Evolutionary conservation across 768 basidiomycete species (phyloP).

Genomic region (Cyclocybe cylindracea): DNA sequence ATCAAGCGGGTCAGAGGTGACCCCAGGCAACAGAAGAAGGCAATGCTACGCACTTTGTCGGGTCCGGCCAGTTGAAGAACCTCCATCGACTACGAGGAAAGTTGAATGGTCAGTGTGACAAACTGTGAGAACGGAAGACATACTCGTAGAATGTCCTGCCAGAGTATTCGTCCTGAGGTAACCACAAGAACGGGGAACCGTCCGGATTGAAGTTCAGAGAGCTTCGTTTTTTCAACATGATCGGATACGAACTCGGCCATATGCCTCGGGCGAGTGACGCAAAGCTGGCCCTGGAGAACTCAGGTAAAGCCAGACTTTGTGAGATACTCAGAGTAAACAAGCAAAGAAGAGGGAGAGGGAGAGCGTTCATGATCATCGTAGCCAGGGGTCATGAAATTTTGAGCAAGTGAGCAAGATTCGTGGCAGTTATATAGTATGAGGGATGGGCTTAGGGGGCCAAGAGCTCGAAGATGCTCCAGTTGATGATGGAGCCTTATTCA

Average conservation of each 20-base stretch:
- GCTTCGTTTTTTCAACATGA: slow-evolving; percentile 16
- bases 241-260: not conserved
- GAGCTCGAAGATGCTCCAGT: too few relatives aligned
- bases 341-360: not conserved
- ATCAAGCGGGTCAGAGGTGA: slow-evolving; percentile 11
- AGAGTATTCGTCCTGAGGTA: slow-evolving; percentile 63
- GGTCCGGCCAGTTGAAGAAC: slow-evolving; percentile 64
- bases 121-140: slow-evolving; percentile 11
- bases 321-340: not conserved
- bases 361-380: not conserved
- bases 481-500: too few relatives aligned
- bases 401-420: not conserved
- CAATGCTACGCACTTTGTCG: slow-evolving; percentile 57
- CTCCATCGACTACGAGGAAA: slow-evolving; percentile 44
- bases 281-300: not conserved
- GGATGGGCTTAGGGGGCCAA: too few relatives aligned
- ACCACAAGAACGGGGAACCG: slow-evolving; percentile 60
- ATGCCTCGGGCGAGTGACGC: not conserved
- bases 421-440: not conserved
- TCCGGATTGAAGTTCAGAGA: slow-evolving; percentile 43
- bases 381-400: not conserved
- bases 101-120: not conserved
- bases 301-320: not conserved
- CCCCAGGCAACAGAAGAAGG: slow-evolving; percentile 4
- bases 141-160: slow-evolving; percentile 74